These are phyloP conservation scores for Penicillium sp. DNA, from an alignment of 2,329 filamentous ascomycete species.

Conservation along the genomic window DNA sequence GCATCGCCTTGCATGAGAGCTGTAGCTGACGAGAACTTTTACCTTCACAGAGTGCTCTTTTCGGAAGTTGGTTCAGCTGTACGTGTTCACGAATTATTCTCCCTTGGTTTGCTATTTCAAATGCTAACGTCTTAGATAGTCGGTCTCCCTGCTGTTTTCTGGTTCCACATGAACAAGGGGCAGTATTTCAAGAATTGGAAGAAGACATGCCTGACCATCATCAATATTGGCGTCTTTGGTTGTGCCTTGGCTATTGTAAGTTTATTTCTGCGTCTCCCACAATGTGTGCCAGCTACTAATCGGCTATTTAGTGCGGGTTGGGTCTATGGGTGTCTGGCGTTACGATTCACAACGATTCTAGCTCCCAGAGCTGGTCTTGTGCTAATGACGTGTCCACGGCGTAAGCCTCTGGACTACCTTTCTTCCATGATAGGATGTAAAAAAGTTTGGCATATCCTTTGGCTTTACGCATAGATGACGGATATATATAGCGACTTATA, in stretches of 20 bases:
- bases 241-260: slow-evolving; percentile 26
- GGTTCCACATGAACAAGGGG: slow-evolving; percentile 37
- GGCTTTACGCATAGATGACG: neutral
- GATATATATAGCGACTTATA: neutral
- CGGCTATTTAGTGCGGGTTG: slow-evolving; percentile 25
- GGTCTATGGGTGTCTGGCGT: slow-evolving; percentile 29
- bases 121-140: slow-evolving; percentile 22
- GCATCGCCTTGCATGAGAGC: neutral
- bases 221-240: slow-evolving; percentile 22
- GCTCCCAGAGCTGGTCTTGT: slow-evolving; percentile 25
- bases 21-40: slow-evolving; percentile 18
- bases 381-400: slow-evolving; percentile 18
- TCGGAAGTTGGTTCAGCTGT: slow-evolving; percentile 66
- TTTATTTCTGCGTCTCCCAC: neutral
- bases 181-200: slow-evolving; percentile 30
- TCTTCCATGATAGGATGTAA: neutral
- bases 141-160: slow-evolving; percentile 42
- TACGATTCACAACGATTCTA: slow-evolving; percentile 28
- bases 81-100: neutral
- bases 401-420: slow-evolving; percentile 7
- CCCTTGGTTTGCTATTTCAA: neutral
- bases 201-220: slow-evolving; percentile 29
- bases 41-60: slow-evolving; percentile 50
- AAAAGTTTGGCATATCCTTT: neutral
- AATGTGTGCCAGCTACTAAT: neutral